phyloP scores from a whole-genome alignment of 768 basidiomycete species.

The Cantharellus anzutake region DNA sequence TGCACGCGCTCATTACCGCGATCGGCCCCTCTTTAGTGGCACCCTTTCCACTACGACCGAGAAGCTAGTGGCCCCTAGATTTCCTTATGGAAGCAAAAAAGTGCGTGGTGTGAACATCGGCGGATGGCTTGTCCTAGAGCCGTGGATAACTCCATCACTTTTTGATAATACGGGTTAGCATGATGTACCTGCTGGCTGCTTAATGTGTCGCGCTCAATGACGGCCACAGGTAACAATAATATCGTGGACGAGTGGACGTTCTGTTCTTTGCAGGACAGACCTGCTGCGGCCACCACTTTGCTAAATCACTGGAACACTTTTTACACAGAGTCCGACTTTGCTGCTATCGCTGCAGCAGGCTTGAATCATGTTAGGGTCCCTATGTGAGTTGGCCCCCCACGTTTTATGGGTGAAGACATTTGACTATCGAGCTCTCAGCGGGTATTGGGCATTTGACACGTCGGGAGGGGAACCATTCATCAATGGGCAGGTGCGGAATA shows the following conservation, averaged over 20 bases:
- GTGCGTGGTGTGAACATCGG: slow-evolving; percentile 9
- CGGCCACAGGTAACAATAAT: slow-evolving; percentile 10
- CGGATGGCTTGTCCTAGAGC: slow-evolving; percentile 3
- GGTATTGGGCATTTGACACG: slow-evolving; percentile 82
- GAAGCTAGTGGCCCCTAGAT: background rate
- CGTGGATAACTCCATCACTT: slow-evolving; percentile 3
- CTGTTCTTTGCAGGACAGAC: background rate
- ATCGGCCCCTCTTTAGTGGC: background rate
- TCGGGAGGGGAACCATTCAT: slow-evolving; percentile 55
- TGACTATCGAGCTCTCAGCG: slow-evolving; percentile 19
- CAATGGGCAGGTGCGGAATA: slow-evolving; percentile 11
- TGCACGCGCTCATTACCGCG: too few species aligned
- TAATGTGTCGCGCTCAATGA: background rate
- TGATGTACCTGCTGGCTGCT: background rate
- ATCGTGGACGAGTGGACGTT: slow-evolving; percentile 7
- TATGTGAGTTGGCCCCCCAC: slow-evolving; percentile 17
- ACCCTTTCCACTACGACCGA: background rate
- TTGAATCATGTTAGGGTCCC: slow-evolving; percentile 31
- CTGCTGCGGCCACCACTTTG: background rate
- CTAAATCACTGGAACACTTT: slow-evolving; percentile 40
- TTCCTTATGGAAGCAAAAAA: slow-evolving; percentile 8
- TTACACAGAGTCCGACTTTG: slow-evolving; percentile 54
- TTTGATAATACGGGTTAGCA: slow-evolving; percentile 8
- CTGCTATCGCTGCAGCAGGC: slow-evolving; percentile 42
- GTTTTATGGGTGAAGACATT: background rate